These are phyloP conservation scores for Castanea sativa DNA, from an alignment of 306 rosid species.

Conservation along the genomic window DNA sequence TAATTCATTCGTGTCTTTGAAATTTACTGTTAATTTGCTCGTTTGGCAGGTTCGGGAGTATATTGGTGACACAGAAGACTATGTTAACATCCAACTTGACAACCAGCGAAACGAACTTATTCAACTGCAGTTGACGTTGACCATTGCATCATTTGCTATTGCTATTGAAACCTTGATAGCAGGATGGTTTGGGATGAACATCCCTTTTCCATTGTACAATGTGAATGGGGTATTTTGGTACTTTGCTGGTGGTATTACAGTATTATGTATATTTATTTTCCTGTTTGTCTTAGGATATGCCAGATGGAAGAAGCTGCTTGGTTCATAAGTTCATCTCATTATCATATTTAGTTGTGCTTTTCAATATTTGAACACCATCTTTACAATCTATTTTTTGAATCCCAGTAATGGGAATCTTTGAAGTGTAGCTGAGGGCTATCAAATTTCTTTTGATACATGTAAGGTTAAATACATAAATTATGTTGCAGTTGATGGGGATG, in stretches of 20 bases:
- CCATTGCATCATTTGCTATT: constrained; percentile 86
- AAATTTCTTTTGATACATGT: background rate
- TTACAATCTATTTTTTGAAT: background rate
- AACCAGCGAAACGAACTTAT: constrained; percentile 95
- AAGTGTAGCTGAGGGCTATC: constrained; percentile 6
- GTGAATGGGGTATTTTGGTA: constrained; percentile 45
- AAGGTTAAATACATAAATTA: background rate
- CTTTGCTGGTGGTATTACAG: constrained; percentile 43
- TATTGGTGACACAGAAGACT: constrained; percentile 96
- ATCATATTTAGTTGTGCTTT: background rate
- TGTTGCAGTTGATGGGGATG: background rate
- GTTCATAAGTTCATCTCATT: constrained; percentile 44
- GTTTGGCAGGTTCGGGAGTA: constrained; percentile 81
- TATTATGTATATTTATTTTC: constrained; percentile 49
- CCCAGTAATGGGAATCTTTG: background rate
- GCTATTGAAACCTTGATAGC: constrained; percentile 72
- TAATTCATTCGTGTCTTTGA: background rate
- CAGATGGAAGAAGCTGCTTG: constrained; percentile 86
- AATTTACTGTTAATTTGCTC: background rate
- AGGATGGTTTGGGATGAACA: constrained; percentile 88
- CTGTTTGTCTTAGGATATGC: constrained; percentile 77
- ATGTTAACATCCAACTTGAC: constrained; percentile 94
- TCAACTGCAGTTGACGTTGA: constrained; percentile 90
- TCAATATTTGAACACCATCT: background rate
- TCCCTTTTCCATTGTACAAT: constrained; percentile 42